A percentile compares a stretch with the other conserved stretches of the same genome.
Conservation (phyloP, 192 early-diverging fungal species). For the Pecoramyces ruminantium region DNA sequence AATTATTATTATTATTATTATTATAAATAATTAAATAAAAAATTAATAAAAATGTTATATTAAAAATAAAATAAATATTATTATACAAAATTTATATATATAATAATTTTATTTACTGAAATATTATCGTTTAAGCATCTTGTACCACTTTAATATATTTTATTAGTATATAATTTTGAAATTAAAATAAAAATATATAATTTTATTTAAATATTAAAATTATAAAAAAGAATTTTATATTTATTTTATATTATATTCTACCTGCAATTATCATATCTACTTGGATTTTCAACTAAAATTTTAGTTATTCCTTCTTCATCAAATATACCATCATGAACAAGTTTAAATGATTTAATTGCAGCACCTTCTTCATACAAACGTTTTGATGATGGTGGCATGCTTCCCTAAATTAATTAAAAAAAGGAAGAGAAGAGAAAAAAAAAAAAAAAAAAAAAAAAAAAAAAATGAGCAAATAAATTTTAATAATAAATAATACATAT, state of each 20-base stretch:
- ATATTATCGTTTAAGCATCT: constrained; percentile 80
- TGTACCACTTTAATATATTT: constrained; percentile 40
- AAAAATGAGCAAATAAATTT: too few relatives aligned
- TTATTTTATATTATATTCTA: too few relatives aligned
- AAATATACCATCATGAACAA: constrained; percentile 68
- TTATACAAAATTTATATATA: constrained; percentile 45
- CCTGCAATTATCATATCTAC: constrained; percentile 57
- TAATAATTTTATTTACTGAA: constrained; percentile 11
- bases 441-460: neutral
- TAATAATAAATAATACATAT: too few relatives aligned
- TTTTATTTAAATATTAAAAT: too few relatives aligned
- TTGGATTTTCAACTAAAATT: constrained; percentile 65
- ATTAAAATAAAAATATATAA: too few relatives aligned
- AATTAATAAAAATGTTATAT: neutral
- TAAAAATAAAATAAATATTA: neutral
- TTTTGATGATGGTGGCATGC: constrained; percentile 83
- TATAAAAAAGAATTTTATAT: too few relatives aligned
- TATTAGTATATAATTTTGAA: neutral
- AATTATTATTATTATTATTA: constrained; percentile 5
- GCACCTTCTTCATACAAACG: constrained; percentile 93
- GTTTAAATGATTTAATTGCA: constrained; percentile 69
- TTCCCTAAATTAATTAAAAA: constrained; percentile 13
- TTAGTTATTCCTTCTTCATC: constrained; percentile 62
- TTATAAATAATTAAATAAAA: neutral
- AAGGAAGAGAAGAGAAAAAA: neutral